Base-by-base conservation (phyloP, 805 yeast species). In the Isabelozyma gotoi region DNA sequence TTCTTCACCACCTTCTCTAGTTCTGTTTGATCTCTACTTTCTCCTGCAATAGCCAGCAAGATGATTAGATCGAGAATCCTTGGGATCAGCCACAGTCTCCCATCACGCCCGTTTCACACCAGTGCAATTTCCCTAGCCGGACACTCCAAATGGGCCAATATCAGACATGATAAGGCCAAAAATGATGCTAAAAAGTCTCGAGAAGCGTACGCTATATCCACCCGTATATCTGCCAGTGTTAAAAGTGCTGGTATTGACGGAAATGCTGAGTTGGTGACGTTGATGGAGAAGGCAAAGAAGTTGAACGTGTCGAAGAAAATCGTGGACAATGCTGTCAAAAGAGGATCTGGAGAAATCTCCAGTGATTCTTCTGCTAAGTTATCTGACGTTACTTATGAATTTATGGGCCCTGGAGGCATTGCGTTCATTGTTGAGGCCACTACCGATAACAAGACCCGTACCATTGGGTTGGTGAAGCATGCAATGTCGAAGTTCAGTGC, bases 121-220 rank as follows among this genome's bases (percentile, higher is more conserved):
- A 40, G 50, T 17, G 14, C 55, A 32, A 3, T 40, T 1, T 33
- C 50, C 1, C 44, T 48, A n/a, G 82, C 89, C 0, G 99, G 99
- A 1, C 99, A 92, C 63, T 85, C 88, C 31, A 92, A 91, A 65
- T 92, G 99, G 99, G 88, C 95, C 35, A 88, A 87, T 38, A 92
- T 94, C 53, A 86, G 90, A 59, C 97, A 90, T 60, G 94, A 87
- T 60, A 92, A 92, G 66, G 96, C 96, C 43, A 88, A 88, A 49
- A 89, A 90, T 57, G 99, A 92, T 67, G 87, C 89, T 16, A 81
- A 77, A 45, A 83, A 80, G 61, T 84, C 88, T 46, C 77, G 81
- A 43, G 72, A 81, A 20, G 82, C 88, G 4, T 85, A 83, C 53
- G 80, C 82, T 52, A 72, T 86, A 56, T 85, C 97, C 5, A 77